phyloP scores from a whole-genome alignment of 2,329 filamentous ascomycete genomes.

The Xylaria sp. region DNA sequence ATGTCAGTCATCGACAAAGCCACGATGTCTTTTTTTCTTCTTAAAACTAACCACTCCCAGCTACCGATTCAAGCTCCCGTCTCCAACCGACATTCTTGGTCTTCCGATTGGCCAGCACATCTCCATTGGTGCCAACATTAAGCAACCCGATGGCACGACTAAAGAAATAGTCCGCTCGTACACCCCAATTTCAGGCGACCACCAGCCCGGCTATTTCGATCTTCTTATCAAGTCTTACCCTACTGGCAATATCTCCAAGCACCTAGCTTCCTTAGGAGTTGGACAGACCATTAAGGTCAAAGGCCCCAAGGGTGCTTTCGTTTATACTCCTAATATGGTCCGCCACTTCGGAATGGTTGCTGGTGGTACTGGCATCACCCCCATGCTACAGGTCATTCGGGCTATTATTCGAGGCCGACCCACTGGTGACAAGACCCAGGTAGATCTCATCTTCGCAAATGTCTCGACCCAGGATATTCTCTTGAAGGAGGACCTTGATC shows the following conservation, averaged over 20 bases:
- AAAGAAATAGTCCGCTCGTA: slow-evolving; percentile 93
- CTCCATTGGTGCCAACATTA: slow-evolving; percentile 84
- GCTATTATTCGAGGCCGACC: slow-evolving; percentile 86
- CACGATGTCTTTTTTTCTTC: not conserved
- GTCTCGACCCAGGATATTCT: slow-evolving; percentile 93
- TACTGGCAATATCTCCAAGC: slow-evolving; percentile 95
- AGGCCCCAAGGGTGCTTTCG: slow-evolving; percentile 97
- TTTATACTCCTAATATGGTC: slow-evolving; percentile 97
- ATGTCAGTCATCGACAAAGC: slow-evolving; percentile 69
- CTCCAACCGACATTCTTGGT: slow-evolving; percentile 82
- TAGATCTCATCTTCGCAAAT: slow-evolving; percentile 97
- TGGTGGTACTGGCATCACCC: slow-evolving; percentile 96
- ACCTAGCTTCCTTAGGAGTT: slow-evolving; percentile 84
- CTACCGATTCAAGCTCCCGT: slow-evolving; percentile 92
- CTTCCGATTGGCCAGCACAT: slow-evolving; percentile 99
- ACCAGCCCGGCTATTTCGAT: slow-evolving; percentile 91
- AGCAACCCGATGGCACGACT: slow-evolving; percentile 73
- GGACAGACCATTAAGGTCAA: slow-evolving; percentile 90
- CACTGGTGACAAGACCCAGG: slow-evolving; percentile 84
- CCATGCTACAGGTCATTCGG: slow-evolving; percentile 96
- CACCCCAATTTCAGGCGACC: slow-evolving; percentile 90
- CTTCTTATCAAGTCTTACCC: slow-evolving; percentile 98
- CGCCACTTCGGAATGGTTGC: slow-evolving; percentile 98
- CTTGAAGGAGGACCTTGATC: slow-evolving; percentile 89
- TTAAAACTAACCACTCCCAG: slow-evolving; percentile 55